Base-by-base conservation (phyloP, 352 stramenopile genomes). In the Globisporangium barbulae region DNA sequence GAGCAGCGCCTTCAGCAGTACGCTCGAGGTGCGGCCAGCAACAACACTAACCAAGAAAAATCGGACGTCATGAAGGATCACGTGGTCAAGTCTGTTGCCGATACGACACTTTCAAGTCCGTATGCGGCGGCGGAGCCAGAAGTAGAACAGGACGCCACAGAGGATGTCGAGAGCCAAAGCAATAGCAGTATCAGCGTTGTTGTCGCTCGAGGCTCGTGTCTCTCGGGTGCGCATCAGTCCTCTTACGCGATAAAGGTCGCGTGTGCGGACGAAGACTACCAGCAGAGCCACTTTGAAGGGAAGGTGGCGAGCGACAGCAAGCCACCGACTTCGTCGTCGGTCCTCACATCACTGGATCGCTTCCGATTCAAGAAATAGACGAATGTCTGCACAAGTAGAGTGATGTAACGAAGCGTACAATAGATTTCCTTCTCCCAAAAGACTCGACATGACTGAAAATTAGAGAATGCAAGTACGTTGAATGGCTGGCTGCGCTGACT, bases 351-450 rank as follows among this genome's bases (percentile, higher is more conserved):
- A 22, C 61, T 71, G 10, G 61, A 71, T 37, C 65, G 65, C 61
- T 71, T 71, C 21, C 65, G 65, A 25, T 71, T 64, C 49, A 64
- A 67, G 17, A 62, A 64, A 19, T 71, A 71, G 41, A 65, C n/a
- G 8, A 8, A 8, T 22, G 0, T 28, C 1, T 35, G 7, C 25
- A 15, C 10, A 33, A 44, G 17, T 31, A n/a, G 15, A 52, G 9
- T 19, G 39, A 44, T 62, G 42, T 31, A 44, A n/a, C 17, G 39
- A 2, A 9, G 39, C n/a, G n/a, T 28, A 30, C 53, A 17, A 59
- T 59, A 59, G 17, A 63, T 44, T 52, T 49, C 52, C 41, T 53
- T 15, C 25, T 57, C 28, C 3, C 31, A 53, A 22, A 5, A 5
- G 39, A 45, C 17, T 8, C 3, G 13, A 45, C 13, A 13, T n/a